These are phyloP conservation scores for Leptodermis oblonga DNA, from an alignment of 257 asterid genomes.

Conservation along the genomic window DNA sequence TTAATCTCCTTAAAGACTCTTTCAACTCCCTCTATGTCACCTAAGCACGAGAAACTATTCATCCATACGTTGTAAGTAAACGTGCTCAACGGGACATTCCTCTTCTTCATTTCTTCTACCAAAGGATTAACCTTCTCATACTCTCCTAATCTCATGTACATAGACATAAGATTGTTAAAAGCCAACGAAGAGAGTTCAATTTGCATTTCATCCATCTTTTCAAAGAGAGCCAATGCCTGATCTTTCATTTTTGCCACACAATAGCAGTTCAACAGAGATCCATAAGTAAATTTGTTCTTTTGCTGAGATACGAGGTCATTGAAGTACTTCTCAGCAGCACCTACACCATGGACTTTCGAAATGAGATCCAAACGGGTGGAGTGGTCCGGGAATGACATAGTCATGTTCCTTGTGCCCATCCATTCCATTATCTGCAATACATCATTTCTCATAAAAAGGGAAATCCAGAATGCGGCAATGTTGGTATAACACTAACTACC, in stretches of 20 bases:
- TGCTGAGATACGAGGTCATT: conserved; percentile 34
- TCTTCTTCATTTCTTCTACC: conserved; percentile 56
- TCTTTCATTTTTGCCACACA: conserved; percentile 56
- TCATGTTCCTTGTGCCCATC: conserved; percentile 57
- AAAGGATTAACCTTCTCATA: conserved; percentile 50
- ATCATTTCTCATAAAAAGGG: neutral
- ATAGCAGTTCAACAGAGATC: conserved; percentile 70
- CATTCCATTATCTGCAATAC: conserved; percentile 66
- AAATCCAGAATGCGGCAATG: neutral
- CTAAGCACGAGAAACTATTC: conserved; percentile 43
- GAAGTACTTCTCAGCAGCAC: conserved; percentile 72
- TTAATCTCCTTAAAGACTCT: conserved; percentile 69
- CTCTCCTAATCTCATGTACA: conserved; percentile 48
- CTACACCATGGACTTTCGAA: conserved; percentile 54
- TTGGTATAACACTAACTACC: neutral
- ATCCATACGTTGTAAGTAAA: conserved; percentile 63
- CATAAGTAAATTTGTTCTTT: conserved; percentile 44
- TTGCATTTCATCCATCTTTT: conserved; percentile 43
- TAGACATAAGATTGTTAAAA: conserved; percentile 57
- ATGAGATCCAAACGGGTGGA: conserved; percentile 58
- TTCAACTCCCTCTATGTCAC: conserved; percentile 67
- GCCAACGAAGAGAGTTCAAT: conserved; percentile 37
- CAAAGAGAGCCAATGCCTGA: conserved; percentile 47
- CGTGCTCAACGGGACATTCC: conserved; percentile 37
- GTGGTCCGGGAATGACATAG: conserved; percentile 35